These are phyloP conservation scores for Inosperma sp. DNA, from an alignment of 768 basidiomycete species.

Conservation along the genomic window DNA sequence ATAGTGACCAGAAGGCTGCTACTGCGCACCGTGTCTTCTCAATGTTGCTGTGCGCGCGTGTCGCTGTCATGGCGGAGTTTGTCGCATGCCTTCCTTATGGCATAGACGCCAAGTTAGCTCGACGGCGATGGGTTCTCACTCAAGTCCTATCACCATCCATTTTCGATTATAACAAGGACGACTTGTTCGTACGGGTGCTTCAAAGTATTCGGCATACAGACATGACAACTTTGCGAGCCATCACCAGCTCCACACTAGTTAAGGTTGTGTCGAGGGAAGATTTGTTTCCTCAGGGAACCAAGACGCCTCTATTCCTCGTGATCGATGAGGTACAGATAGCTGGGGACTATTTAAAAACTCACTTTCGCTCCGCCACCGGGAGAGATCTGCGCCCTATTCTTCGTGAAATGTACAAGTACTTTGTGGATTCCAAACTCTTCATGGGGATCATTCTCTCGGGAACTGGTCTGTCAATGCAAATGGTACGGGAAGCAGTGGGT, in stretches of 20 bases:
- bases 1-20: neutral
- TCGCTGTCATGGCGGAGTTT: neutral
- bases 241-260: neutral
- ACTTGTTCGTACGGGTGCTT: neutral
- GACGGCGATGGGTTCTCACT: constrained; percentile 12
- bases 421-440: neutral
- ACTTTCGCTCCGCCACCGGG: constrained; percentile 8
- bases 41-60: neutral
- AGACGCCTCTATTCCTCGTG: neutral
- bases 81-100: constrained; percentile 4
- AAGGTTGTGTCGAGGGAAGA: constrained; percentile 2
- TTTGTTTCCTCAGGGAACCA: constrained; percentile 6
- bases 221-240: neutral
- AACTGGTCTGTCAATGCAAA: neutral
- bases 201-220: neutral
- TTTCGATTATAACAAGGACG: neutral
- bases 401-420: constrained; percentile 1
- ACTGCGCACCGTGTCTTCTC: neutral
- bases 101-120: constrained; percentile 6
- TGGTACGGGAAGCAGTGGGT: neutral
- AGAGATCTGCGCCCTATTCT: neutral
- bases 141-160: constrained; percentile 11
- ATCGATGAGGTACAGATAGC: constrained; percentile 12
- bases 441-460: neutral
- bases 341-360: constrained; percentile 5